Base-by-base conservation (phyloP, 768 basidiomycete species). In the Lentinus tigrinus region DNA sequence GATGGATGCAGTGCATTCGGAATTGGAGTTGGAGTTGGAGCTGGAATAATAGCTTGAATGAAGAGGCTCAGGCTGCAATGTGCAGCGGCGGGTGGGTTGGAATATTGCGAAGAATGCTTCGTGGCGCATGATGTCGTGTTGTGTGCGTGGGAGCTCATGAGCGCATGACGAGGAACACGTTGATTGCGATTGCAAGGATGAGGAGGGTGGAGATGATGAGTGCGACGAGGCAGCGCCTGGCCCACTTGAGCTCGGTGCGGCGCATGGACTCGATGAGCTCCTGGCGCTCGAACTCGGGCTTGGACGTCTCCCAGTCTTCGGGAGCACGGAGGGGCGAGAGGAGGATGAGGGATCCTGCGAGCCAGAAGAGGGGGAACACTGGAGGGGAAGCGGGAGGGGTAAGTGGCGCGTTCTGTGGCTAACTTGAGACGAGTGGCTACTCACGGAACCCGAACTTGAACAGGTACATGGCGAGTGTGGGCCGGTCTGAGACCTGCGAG, bases 311-410 rank as follows among this genome's bases (percentile, higher is more conserved):
- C 75, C 73, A 74, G 21, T 64, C 65, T 28, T 60, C 57, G 2
- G 79, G 77, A 4, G 70, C 72, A 36, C 62, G 61, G n/a, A 81
- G 72, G 1, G 80, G 78, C 6, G 70, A 75, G 44, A 73, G 40
- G 19, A 80, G 65, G 46, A 81, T 74, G 63, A 72, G 51, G 8
- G 71, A 65, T 17, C 79, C 78, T 6, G 77, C 64, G 21, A 79
- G 42, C 81, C 81, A 82, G 57, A 80, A 75, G 16, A 73, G 75
- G n/a, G 79, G 79, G 69, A 78, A 81, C 51, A 81, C 79, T 79
- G 60, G 1, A 36, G 36, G 17, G 60, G 16, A 56, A 26, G 48
- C 34, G 51, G 19, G 10, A 31, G 27, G 51, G 53, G 56, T 36
- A 52, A 50, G 36, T 3, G 16, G 6, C 24, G 31, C 40, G 19